Evolutionary conservation across 176 grass and related monocot species (phyloP).

Genomic region (Bonia amplexicaulis): DNA sequence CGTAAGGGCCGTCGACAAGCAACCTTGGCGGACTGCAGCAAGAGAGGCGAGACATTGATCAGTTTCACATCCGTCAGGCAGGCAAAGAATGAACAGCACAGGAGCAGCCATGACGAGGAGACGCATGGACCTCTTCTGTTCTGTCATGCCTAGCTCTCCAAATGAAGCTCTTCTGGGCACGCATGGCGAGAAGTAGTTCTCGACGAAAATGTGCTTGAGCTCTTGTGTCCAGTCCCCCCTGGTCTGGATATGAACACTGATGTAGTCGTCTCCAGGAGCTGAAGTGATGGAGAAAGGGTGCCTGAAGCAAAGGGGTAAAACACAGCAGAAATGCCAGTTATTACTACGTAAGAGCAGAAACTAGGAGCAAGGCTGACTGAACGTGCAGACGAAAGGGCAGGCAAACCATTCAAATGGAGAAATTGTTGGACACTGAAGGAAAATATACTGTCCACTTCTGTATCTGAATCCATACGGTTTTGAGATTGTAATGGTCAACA

Average conservation of each 20-base stretch:
- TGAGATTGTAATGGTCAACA: constrained; percentile 86
- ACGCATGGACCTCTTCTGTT: constrained; percentile 53
- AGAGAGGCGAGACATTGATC: neutral
- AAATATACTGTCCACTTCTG: constrained; percentile 88
- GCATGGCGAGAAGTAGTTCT: constrained; percentile 58
- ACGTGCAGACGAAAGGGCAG: neutral
- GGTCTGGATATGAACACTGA: constrained; percentile 74
- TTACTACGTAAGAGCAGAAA: neutral
- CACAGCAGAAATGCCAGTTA: neutral
- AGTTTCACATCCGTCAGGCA: neutral
- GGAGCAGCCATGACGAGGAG: neutral
- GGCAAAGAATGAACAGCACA: neutral
- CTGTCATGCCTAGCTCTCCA: constrained; percentile 33
- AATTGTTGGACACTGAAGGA: constrained; percentile 81
- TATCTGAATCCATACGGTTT: constrained; percentile 90
- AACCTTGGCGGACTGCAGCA: constrained; percentile 52
- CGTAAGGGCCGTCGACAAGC: constrained; percentile 74
- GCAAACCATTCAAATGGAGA: constrained; percentile 87
- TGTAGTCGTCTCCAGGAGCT: constrained; percentile 71
- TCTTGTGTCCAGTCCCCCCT: constrained; percentile 77
- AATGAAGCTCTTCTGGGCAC: constrained; percentile 50
- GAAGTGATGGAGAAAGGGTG: constrained; percentile 94
- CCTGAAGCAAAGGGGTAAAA: constrained; percentile 25
- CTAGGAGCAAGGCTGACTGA: neutral
- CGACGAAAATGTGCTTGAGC: constrained; percentile 64